phyloP scores from a whole-genome alignment of 2,329 filamentous ascomycete species.

The Penicillium verrucosum region DNA sequence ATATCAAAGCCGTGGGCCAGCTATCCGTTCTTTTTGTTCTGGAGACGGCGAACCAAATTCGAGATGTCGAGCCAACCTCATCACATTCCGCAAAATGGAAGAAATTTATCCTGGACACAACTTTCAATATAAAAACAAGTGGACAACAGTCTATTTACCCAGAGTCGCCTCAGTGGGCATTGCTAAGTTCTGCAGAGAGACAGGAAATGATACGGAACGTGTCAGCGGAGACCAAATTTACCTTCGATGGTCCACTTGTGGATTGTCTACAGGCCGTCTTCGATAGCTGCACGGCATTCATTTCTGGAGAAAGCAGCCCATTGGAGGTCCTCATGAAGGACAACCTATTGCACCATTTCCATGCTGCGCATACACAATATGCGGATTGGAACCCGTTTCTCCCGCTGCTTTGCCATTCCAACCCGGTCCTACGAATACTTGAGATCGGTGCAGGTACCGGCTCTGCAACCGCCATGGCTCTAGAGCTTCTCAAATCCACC shows the following conservation, averaged over 20 bases:
- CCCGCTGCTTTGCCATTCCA: slow-evolving; percentile 1
- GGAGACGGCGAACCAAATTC: neutral
- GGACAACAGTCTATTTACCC: neutral
- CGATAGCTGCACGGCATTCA: neutral
- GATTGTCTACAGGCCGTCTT: neutral
- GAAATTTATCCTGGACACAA: neutral
- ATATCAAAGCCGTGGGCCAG: slow-evolving; percentile 1
- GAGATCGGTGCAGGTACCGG: slow-evolving; percentile 16
- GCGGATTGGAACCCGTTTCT: slow-evolving; percentile 3
- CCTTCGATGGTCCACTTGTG: slow-evolving; percentile 2
- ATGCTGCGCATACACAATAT: slow-evolving; percentile 9
- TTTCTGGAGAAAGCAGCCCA: neutral
- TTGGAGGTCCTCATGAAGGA: slow-evolving; percentile 9
- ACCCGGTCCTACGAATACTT: slow-evolving; percentile 5
- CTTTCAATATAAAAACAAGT: neutral
- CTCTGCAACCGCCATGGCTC: slow-evolving; percentile 5
- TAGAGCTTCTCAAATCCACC: slow-evolving; percentile 5
- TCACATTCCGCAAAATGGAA: neutral
- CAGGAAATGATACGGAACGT: neutral
- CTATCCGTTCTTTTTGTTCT: neutral
- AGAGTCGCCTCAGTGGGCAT: neutral
- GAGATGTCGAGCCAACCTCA: neutral
- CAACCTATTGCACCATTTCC: neutral
- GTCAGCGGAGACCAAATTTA: neutral
- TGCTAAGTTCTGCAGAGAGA: neutral